Percentiles rank a stretch among this genome's conserved stretches.
Evolutionary conservation across 495 filamentous ascomycete genomes (phyloP).

Genomic region (Talaromyces wortmannii): DNA sequence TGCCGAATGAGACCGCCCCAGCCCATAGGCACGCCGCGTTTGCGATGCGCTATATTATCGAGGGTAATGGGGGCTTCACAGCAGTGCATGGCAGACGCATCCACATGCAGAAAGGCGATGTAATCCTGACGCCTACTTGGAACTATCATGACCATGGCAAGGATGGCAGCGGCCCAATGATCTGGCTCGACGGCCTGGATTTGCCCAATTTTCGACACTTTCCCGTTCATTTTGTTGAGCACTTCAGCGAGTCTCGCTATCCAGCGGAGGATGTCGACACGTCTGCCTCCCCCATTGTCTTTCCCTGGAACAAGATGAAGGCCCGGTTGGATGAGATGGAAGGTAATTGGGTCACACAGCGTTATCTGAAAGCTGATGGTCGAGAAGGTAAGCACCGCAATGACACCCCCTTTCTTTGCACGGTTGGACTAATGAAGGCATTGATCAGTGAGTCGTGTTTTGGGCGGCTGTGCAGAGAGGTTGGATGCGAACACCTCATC

Average conservation of each 20-base stretch:
- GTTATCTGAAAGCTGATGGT: conserved; percentile 26
- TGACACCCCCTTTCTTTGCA: conserved; percentile 1
- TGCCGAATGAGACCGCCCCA: conserved; percentile 40
- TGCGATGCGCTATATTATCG: conserved; percentile 45
- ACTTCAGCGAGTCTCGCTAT: conserved; percentile 32
- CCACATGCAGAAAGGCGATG: conserved; percentile 38
- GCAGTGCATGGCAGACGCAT: conserved; percentile 41
- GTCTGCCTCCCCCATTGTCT: conserved; percentile 28
- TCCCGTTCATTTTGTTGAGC: conserved; percentile 43
- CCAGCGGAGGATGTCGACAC: conserved; percentile 32
- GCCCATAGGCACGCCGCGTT: conserved; percentile 45
- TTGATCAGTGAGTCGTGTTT: conserved; percentile 19
- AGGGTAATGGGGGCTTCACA: conserved; percentile 41
- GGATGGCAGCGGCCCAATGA: conserved; percentile 41
- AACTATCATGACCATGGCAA: conserved; percentile 47
- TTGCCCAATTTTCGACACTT: conserved; percentile 36
- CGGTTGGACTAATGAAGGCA: no score
- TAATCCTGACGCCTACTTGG: conserved; percentile 45
- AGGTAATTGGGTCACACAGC: conserved; percentile 15
- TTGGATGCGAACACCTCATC: conserved; percentile 17
- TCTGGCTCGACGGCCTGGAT: conserved; percentile 45
- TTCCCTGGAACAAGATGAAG: conserved; percentile 33
- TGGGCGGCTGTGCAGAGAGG: conserved; percentile 33
- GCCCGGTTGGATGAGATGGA: conserved; percentile 15
- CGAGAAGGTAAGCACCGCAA: conserved; percentile 22